These are phyloP conservation scores for Hypoxylon cercidicola DNA, from an alignment of 495 filamentous ascomycete species.

Conservation along the genomic window DNA sequence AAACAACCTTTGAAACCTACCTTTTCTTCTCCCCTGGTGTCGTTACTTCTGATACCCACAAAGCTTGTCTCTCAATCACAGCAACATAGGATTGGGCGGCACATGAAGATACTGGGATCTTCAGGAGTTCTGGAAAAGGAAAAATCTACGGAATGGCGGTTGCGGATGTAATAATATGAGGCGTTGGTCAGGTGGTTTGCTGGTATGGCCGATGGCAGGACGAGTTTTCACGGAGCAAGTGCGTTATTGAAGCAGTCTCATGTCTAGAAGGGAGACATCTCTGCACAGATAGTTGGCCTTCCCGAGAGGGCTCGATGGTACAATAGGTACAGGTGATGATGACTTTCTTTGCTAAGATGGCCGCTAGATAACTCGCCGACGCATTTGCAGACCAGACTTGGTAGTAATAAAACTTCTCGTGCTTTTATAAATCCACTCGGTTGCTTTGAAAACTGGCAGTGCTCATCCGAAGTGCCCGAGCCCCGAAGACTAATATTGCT, in stretches of 20 bases:
- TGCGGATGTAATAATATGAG: slow-evolving; percentile 11
- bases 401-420: slow-evolving; percentile 25
- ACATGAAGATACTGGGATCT: slow-evolving; percentile 5
- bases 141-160: slow-evolving; percentile 20
- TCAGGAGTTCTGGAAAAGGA: slow-evolving; percentile 31
- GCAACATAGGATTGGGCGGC: slow-evolving; percentile 5
- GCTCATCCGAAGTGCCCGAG: background rate
- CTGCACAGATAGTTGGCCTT: too few species aligned
- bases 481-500: too few species aligned
- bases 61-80: slow-evolving; percentile 21
- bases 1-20: slow-evolving; percentile 4
- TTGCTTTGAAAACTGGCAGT: background rate
- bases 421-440: background rate
- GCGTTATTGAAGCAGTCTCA: too few species aligned
- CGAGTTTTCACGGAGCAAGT: background rate
- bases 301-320: too few species aligned
- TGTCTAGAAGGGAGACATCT: too few species aligned
- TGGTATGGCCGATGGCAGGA: slow-evolving; percentile 13
- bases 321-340: too few species aligned
- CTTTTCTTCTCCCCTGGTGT: slow-evolving; percentile 16
- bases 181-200: slow-evolving; percentile 14
- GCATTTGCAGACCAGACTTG: background rate
- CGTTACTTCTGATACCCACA: slow-evolving; percentile 38
- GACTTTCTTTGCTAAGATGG: too few species aligned
- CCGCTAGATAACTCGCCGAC: background rate